Percentiles rank a stretch among this genome's conserved stretches.
Evolutionary conservation across 306 rosid species (phyloP).

Genomic region (Prunus mongolica): DNA sequence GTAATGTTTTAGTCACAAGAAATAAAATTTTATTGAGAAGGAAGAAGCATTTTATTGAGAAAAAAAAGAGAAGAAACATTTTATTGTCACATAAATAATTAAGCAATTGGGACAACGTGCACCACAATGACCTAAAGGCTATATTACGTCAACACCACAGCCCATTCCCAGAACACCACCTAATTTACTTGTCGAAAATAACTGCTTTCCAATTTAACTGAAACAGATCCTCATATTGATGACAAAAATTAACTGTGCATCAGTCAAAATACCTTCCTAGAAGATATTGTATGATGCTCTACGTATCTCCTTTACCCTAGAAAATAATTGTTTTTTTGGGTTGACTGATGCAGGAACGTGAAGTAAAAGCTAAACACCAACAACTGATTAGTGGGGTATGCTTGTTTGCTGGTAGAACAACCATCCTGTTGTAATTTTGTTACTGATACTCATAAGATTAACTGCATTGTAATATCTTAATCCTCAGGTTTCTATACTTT

Average conservation of each 20-base stretch:
- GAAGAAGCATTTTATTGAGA: neutral
- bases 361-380: slow-evolving; percentile 95
- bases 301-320: slow-evolving; percentile 13
- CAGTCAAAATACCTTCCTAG: neutral
- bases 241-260: neutral
- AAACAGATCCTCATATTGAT: neutral
- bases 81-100: neutral
- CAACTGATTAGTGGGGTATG: slow-evolving; percentile 95
- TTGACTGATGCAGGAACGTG: slow-evolving; percentile 81
- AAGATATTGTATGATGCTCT: neutral
- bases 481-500: slow-evolving; percentile 73
- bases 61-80: neutral
- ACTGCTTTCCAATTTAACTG: neutral
- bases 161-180: neutral
- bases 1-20: neutral
- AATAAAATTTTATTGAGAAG: neutral
- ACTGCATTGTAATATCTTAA: slow-evolving; percentile 19
- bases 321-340: slow-evolving; percentile 15
- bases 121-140: neutral
- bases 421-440: slow-evolving; percentile 11
- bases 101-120: neutral
- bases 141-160: neutral
- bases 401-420: slow-evolving; percentile 13
- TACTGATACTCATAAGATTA: neutral
- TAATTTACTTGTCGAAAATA: neutral